Conservation (phyloP, 768 basidiomycete species). For the Boletus insuetus region DNA sequence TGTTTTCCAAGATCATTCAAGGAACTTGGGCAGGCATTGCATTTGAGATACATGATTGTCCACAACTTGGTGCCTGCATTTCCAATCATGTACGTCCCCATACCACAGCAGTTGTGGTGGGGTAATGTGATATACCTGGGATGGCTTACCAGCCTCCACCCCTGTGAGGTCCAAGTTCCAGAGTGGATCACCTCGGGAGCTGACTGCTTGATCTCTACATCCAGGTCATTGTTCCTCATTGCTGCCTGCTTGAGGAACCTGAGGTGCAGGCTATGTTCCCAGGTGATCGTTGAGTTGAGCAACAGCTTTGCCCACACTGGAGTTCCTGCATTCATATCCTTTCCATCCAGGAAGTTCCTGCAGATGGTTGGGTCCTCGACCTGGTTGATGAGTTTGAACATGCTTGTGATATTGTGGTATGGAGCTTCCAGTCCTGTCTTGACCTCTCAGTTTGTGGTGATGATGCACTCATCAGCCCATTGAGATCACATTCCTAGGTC, state of each 20-base stretch:
- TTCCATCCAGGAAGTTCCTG: not conserved
- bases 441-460: not conserved
- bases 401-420: not conserved
- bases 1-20: too few relatives aligned
- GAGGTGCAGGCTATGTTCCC: not conserved
- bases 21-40: too few relatives aligned
- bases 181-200: not conserved
- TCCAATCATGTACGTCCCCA: not conserved
- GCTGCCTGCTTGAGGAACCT: not conserved
- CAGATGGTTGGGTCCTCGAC: not conserved
- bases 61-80: not conserved
- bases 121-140: not conserved
- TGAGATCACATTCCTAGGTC: not conserved
- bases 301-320: not conserved
- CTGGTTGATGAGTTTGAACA: not conserved
- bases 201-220: not conserved
- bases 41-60: not conserved
- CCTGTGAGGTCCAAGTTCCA: not conserved
- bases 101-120: constrained; percentile 2
- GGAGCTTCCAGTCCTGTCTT: not conserved
- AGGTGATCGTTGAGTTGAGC: not conserved
- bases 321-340: not conserved
- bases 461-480: not conserved
- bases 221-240: not conserved
- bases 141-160: not conserved